phyloP scores from a whole-genome alignment of 1,284 basidiomycete species.

The Ustilago crameri region DNA sequence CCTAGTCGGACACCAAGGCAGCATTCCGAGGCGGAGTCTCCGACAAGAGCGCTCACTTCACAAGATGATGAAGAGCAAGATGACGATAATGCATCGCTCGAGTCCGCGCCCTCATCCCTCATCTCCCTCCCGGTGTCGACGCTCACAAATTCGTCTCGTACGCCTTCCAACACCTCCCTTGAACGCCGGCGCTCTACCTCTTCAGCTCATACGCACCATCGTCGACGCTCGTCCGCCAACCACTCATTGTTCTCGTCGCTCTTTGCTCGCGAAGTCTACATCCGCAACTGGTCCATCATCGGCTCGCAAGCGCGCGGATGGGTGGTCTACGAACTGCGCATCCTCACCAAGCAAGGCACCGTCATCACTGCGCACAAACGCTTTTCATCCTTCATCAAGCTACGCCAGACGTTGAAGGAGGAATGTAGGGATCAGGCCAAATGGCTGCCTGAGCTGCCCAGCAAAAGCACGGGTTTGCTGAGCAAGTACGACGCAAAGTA shows the following conservation, averaged over 20 bases:
- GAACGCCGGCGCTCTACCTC: constrained; percentile 27
- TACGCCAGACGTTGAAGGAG: constrained; percentile 21
- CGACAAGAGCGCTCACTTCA: not conserved
- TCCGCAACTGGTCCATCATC: constrained; percentile 60
- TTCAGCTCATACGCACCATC: constrained; percentile 6
- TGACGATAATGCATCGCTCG: constrained; percentile 38
- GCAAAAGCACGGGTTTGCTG: constrained; percentile 45
- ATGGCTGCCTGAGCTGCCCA: constrained; percentile 51
- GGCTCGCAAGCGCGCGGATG: constrained; percentile 57
- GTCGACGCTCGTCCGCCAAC: constrained; percentile 8
- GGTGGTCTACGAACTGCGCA: constrained; percentile 58
- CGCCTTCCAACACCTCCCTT: constrained; percentile 18
- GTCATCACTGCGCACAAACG: constrained; percentile 43
- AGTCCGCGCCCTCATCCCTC: constrained; percentile 35
- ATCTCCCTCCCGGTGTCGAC: constrained; percentile 47
- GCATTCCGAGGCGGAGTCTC: not conserved
- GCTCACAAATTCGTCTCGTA: constrained; percentile 34
- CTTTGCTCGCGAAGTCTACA: constrained; percentile 52
- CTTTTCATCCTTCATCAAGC: constrained; percentile 51
- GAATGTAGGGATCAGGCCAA: constrained; percentile 41
- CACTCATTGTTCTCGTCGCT: constrained; percentile 1
- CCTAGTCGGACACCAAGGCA: constrained; percentile 1
- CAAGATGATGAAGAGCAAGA: constrained; percentile 5
- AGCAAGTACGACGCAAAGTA: constrained; percentile 59
- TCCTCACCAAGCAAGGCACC: constrained; percentile 51